Evolutionary conservation across 352 stramenopile genomes (phyloP), one percentile per base, ranked within the genome.

Genomic region (Phytophthora meadii): DNA sequence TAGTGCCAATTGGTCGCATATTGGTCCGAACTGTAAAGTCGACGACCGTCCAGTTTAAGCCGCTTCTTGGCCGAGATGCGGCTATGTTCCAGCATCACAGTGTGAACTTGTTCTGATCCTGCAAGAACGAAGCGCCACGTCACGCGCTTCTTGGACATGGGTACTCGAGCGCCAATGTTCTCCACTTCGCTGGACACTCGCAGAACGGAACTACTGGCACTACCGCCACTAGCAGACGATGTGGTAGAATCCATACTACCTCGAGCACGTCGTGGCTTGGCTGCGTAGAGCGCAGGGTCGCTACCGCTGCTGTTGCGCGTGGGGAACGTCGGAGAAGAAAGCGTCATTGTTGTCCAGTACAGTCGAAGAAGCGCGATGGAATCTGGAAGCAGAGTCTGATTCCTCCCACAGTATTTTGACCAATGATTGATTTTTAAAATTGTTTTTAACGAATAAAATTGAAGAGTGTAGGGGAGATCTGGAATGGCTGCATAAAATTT

Each of bases 61-160:
- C 84, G 84, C 70, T 96, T 94, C 72, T 94, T 94, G 47, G 76
- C 81, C 60, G 84, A 84, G 28, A 96, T 83, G 51, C 84, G 82
- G 52, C 84, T 94, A 58, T 96, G 88, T 59, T 94, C 88, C 17
- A 96, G 77, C 72, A 82, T 93, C 15, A 96, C 69, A 34, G 88
- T 96, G 61, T 94, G 86, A 32, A 96, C 84, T 44, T 92, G 78
- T 52, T 92, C 79, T 12, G 80, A 89, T 1, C 81, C 82, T 3
- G 75, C 75, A 40, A 94, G 79, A 37, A 94, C 83, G 54, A 96
- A 94, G 51, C 84, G 84, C 87, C 88, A 95, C 17, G 84, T 93
- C 30, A 95, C 73, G 48, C 85, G 80, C 55, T 96, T 95, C 80
- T 95, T 96, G 51, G 85, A 93, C 68, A 89, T 71, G 34, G 88